Evolutionary conservation across 345 rosid species (phyloP).

Genomic region (Hypericum androsaemum): DNA sequence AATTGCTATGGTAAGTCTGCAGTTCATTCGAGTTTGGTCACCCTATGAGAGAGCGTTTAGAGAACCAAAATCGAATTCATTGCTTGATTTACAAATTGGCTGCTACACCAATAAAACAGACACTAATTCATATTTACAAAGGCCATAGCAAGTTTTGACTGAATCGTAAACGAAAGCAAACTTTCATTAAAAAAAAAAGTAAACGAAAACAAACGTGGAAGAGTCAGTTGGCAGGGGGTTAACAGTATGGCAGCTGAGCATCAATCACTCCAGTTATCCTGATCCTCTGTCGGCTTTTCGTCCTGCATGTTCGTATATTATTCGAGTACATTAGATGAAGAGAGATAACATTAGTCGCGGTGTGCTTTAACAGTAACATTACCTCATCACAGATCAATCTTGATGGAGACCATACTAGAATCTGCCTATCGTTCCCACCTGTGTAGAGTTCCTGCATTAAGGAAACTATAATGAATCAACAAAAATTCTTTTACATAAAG

Average conservation of each 20-base stretch:
- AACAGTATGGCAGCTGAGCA: neutral
- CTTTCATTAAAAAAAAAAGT: too few relatives aligned
- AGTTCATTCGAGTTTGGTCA: too few relatives aligned
- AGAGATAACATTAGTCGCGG: neutral
- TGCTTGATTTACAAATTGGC: too few relatives aligned
- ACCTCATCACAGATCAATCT: slow-evolving; percentile 29
- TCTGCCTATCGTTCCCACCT: slow-evolving; percentile 69
- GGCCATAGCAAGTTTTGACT: too few relatives aligned
- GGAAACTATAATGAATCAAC: too few relatives aligned
- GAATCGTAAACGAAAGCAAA: too few relatives aligned
- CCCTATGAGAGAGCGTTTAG: too few relatives aligned
- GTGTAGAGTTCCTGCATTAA: slow-evolving; percentile 65
- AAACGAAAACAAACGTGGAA: neutral
- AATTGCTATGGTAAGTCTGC: too few relatives aligned
- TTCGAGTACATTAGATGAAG: neutral
- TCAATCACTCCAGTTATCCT: slow-evolving; percentile 72
- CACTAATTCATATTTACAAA: too few relatives aligned
- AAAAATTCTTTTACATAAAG: too few relatives aligned
- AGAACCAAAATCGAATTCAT: too few relatives aligned
- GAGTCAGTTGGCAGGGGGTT: neutral
- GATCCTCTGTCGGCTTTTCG: slow-evolving; percentile 32
- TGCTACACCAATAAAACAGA: too few relatives aligned
- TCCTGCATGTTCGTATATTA: slow-evolving; percentile 32
- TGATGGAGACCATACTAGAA: slow-evolving; percentile 82
- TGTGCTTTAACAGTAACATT: slow-evolving; percentile 15